Percentiles rank a stretch among this genome's conserved stretches.
Evolutionary conservation across 306 rosid genomes (phyloP).

Genomic region (cucumber (Cucumis sativus)): DNA sequence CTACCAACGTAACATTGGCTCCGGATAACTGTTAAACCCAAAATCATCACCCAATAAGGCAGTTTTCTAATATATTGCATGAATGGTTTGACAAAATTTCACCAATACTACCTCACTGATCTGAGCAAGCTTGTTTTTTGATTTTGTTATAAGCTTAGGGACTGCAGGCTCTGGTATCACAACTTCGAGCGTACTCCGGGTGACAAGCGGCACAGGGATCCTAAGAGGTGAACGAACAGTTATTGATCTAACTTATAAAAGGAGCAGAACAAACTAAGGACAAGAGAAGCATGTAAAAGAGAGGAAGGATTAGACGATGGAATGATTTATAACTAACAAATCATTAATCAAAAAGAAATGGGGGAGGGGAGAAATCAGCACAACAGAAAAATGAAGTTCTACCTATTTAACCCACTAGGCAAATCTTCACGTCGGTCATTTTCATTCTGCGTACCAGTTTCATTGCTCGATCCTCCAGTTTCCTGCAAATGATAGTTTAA

Average conservation of each 20-base stretch:
- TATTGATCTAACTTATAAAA: not conserved
- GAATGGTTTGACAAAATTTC: slow-evolving; percentile 6
- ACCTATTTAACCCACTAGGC: slow-evolving; percentile 66
- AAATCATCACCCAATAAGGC: not conserved
- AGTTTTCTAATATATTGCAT: not conserved
- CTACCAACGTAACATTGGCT: slow-evolving; percentile 79
- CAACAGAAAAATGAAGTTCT: slow-evolving; percentile 6
- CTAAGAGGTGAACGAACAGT: slow-evolving; percentile 18
- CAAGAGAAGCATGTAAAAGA: not conserved
- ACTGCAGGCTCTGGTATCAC: slow-evolving; percentile 84
- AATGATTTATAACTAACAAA: not conserved
- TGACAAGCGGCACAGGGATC: slow-evolving; percentile 74
- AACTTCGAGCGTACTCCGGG: slow-evolving; percentile 92
- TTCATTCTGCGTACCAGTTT: slow-evolving; percentile 50
- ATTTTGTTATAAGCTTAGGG: slow-evolving; percentile 76
- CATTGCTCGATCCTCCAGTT: slow-evolving; percentile 41
- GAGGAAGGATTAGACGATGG: not conserved
- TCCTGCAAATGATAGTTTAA: slow-evolving; percentile 31
- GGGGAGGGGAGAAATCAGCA: not conserved
- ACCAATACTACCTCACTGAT: slow-evolving; percentile 64
- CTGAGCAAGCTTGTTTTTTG: slow-evolving; percentile 87
- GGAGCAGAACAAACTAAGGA: not conserved
- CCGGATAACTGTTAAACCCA: slow-evolving; percentile 67
- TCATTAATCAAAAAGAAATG: not conserved
- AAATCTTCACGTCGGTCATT: slow-evolving; percentile 60